phyloP scores from a whole-genome alignment of 2,329 filamentous ascomycete genomes.

The Chaetomium sp. region DNA sequence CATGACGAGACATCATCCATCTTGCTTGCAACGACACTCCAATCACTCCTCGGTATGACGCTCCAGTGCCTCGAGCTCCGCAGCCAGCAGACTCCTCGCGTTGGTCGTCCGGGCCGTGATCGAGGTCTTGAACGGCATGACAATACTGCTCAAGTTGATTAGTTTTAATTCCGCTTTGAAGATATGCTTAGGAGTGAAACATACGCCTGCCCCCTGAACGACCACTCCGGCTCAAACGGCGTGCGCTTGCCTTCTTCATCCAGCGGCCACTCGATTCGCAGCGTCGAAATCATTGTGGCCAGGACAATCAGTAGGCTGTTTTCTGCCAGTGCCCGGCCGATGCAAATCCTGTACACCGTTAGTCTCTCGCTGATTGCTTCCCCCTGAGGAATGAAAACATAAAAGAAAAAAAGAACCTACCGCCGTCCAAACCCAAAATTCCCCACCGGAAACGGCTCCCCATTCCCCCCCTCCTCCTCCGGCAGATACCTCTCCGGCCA shows the following conservation, averaged over 20 bases:
- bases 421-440: constrained; percentile 39
- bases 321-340: constrained; percentile 42
- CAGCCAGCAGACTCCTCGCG: constrained; percentile 8
- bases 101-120: constrained; percentile 13
- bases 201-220: constrained; percentile 25
- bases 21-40: too few relatives aligned
- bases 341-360: constrained; percentile 30
- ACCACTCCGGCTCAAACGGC: constrained; percentile 24
- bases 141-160: constrained; percentile 13
- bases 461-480: constrained; percentile 20
- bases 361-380: neutral
- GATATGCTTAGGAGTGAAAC: neutral
- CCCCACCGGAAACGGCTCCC: constrained; percentile 28
- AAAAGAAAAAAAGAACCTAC: constrained; percentile 4
- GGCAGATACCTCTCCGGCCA: constrained; percentile 27
- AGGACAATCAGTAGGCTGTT: constrained; percentile 37
- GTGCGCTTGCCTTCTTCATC: constrained; percentile 18
- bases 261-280: constrained; percentile 25
- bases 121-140: constrained; percentile 18
- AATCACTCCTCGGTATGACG: neutral
- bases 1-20: neutral
- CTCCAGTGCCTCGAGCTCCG: neutral
- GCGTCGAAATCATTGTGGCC: constrained; percentile 30
- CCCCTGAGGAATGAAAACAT: neutral
- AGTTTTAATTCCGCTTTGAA: neutral